Evolutionary conservation across 2,329 filamentous ascomycete genomes (phyloP).

Genomic region (Colletotrichum tamarilloi): DNA sequence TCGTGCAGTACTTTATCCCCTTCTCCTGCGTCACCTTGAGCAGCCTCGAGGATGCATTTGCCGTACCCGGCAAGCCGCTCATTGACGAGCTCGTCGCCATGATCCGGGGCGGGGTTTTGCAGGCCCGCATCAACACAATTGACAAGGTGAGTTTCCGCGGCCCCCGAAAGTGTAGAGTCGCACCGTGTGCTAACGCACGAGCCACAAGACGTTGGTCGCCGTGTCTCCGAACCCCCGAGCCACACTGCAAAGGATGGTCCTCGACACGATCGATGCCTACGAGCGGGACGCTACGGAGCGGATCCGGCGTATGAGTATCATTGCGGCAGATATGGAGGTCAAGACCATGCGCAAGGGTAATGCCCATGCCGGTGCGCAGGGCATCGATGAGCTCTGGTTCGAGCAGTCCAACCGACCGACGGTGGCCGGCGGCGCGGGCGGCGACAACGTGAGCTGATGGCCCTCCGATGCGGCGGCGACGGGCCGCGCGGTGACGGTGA

Average conservation of each 20-base stretch:
- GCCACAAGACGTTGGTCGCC: slow-evolving; percentile 76
- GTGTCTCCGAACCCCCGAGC: slow-evolving; percentile 74
- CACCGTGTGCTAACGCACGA: slow-evolving; percentile 28
- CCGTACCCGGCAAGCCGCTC: slow-evolving; percentile 69
- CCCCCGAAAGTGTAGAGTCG: not conserved
- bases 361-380: slow-evolving; percentile 1
- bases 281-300: slow-evolving; percentile 81
- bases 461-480: not conserved
- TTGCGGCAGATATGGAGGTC: slow-evolving; percentile 80
- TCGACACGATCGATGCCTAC: slow-evolving; percentile 77
- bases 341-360: slow-evolving; percentile 45
- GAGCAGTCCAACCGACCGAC: slow-evolving; percentile 40
- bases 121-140: slow-evolving; percentile 87
- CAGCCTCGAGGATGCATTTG: slow-evolving; percentile 83
- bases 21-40: slow-evolving; percentile 88
- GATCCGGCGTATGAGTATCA: slow-evolving; percentile 80
- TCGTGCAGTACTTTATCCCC: slow-evolving; percentile 90
- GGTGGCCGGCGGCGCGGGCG: slow-evolving; percentile 21
- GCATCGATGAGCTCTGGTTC: slow-evolving; percentile 48
- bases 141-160: slow-evolving; percentile 67
- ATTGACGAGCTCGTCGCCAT: slow-evolving; percentile 81
- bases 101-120: slow-evolving; percentile 78
- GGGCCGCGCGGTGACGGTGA: not conserved
- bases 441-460: slow-evolving; percentile 29
- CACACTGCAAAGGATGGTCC: slow-evolving; percentile 75